These are phyloP conservation scores for Aspergillus pseudoglaucus DNA, from an alignment of 2,329 filamentous ascomycete genomes.

Conservation along the genomic window DNA sequence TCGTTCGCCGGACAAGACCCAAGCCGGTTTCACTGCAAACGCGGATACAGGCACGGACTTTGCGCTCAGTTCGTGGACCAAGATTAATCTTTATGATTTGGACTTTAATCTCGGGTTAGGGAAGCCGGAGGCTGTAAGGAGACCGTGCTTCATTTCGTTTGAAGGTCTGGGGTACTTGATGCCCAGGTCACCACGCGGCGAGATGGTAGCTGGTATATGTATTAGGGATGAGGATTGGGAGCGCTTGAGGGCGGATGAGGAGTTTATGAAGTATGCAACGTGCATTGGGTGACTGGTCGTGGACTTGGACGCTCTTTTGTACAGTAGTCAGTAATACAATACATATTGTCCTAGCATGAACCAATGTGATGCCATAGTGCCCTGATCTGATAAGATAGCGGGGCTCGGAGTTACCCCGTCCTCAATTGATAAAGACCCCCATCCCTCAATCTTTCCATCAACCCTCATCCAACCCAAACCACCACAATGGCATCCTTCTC, in stretches of 20 bases:
- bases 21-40: conserved; percentile 15
- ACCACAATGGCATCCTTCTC: background rate
- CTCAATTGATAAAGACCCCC: background rate
- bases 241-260: conserved; percentile 36
- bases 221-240: conserved; percentile 45
- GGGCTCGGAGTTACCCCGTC: too few relatives aligned
- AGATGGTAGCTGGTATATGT: conserved; percentile 41
- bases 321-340: too few relatives aligned
- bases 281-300: conserved; percentile 26
- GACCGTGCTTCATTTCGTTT: conserved; percentile 41
- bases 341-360: too few relatives aligned
- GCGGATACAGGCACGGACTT: conserved; percentile 39
- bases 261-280: conserved; percentile 34
- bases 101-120: conserved; percentile 45
- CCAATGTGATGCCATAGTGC: too few relatives aligned
- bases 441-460: background rate
- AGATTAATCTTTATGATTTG: conserved; percentile 39
- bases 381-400: too few relatives aligned
- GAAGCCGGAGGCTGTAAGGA: conserved; percentile 41
- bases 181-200: conserved; percentile 39
- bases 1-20: conserved; percentile 26
- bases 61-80: conserved; percentile 51
- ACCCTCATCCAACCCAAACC: background rate
- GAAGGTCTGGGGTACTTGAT: conserved; percentile 48
- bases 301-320: too few relatives aligned